phyloP scores from a whole-genome alignment of 768 basidiomycete species.

The Chalciporus sphaerocephalus region DNA sequence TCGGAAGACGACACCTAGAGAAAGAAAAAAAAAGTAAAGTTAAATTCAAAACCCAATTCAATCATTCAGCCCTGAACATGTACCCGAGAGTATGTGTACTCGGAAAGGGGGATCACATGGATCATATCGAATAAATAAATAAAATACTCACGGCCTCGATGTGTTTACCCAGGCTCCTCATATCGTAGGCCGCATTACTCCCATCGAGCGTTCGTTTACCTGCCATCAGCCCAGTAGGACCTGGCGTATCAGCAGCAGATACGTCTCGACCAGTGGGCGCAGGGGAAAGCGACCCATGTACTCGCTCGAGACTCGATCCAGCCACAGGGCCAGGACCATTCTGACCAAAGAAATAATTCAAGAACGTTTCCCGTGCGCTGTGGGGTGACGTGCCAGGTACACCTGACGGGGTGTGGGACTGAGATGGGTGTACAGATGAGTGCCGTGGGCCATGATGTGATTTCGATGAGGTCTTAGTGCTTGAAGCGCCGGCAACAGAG shows the following conservation, averaged over 20 bases:
- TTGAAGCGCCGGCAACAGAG: constrained; percentile 22
- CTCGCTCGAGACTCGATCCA: constrained; percentile 48
- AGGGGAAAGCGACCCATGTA: constrained; percentile 26
- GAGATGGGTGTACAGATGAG: constrained; percentile 27
- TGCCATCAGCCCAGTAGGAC: constrained; percentile 61
- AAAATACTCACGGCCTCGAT: constrained; percentile 82
- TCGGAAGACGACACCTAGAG: constrained; percentile 53
- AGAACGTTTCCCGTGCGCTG: constrained; percentile 83
- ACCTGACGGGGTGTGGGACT: constrained; percentile 33
- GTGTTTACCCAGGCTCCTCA: constrained; percentile 97
- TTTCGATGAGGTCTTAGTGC: constrained; percentile 26
- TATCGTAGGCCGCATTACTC: constrained; percentile 87
- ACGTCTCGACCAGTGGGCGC: constrained; percentile 62
- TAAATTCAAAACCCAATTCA: constrained; percentile 1
- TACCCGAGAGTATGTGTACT: constrained; percentile 5
- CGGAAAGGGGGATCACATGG: neutral
- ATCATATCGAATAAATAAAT: neutral
- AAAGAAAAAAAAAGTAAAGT: no score
- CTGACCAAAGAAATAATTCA: constrained; percentile 97
- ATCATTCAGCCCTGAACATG: constrained; percentile 13
- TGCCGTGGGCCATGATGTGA: constrained; percentile 32
- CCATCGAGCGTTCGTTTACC: constrained; percentile 66
- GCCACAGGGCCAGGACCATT: constrained; percentile 73
- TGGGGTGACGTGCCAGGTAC: constrained; percentile 41
- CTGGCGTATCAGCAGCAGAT: constrained; percentile 46